Evolutionary conservation across 106 monocot species (phyloP).

Genomic region (Dendrobium officinale): DNA sequence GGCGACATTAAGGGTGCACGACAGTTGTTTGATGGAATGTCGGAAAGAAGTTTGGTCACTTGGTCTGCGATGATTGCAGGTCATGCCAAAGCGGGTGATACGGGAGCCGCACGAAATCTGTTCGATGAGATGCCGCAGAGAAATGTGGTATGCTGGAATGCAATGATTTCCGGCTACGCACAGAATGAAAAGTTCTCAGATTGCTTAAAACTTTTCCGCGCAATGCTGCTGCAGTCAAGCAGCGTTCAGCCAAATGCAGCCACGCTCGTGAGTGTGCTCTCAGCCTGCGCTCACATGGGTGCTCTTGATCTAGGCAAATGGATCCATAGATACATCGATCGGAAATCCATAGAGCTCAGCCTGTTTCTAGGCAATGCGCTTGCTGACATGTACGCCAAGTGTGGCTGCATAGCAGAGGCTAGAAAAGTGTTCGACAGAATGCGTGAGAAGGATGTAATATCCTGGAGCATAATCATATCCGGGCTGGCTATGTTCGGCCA

Average conservation of each 20-base stretch:
- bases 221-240: slow-evolving; percentile 8
- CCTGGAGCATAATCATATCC: slow-evolving; percentile 30
- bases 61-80: slow-evolving; percentile 29
- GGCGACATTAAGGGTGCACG: slow-evolving; percentile 15
- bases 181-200: slow-evolving; percentile 20
- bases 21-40: slow-evolving; percentile 21
- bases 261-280: slow-evolving; percentile 27
- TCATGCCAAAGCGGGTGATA: slow-evolving; percentile 7
- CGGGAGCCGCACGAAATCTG: slow-evolving; percentile 14
- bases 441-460: slow-evolving; percentile 26
- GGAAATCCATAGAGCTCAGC: slow-evolving; percentile 1
- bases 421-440: slow-evolving; percentile 19
- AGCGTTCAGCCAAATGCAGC: slow-evolving; percentile 16
- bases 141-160: slow-evolving; percentile 28
- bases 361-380: slow-evolving; percentile 28
- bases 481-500: slow-evolving; percentile 20
- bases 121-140: slow-evolving; percentile 19
- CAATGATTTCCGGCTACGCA: slow-evolving; percentile 26
- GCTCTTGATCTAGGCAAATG: slow-evolving; percentile 29
- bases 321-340: slow-evolving; percentile 19
- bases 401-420: slow-evolving; percentile 22
- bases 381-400: slow-evolving; percentile 32
- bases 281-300: slow-evolving; percentile 31
- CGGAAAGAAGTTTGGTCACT: slow-evolving; percentile 18
- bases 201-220: slow-evolving; percentile 9